Base-by-base conservation (phyloP, 768 basidiomycete species). In the Mycena rebaudengoi region DNA sequence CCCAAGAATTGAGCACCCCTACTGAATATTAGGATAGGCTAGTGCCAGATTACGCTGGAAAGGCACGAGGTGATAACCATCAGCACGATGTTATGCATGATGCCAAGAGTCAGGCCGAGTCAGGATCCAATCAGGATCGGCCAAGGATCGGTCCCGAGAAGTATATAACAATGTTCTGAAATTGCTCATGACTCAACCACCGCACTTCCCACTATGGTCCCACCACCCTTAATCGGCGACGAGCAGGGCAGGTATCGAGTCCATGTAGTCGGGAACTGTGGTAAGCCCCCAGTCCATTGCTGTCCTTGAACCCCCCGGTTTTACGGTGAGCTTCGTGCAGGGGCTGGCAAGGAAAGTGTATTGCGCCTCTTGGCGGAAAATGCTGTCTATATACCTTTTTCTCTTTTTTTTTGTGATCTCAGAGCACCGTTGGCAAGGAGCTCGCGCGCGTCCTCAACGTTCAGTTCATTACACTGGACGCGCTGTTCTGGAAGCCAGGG, bases 361-460 rank as follows among this genome's bases (percentile, higher is more conserved):
- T 39, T 26, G 21, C 0, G 16, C n/a, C 0, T 21, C 28, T 33
- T 20, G 20, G 23, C 26, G 12, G 16, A 35, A 29, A 26, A 33
- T 25, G 33, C 29, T 50, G 37, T n/a, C 35, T 20, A 21, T 40
- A 33, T 48, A 26, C 4, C 29, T 20, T 23, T 52, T 21, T 35
- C 48, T 30, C 37, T 48, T 26, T 3, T 46, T 20, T 23, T 52
- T 21, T 35, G 51, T 30, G 41, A 11, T 18, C 29, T n/a, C 54
- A 83, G 83, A 74, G 80, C 26, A 85, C 83, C 3, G 63, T 82
- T 11, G 73, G 71, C 0, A 58, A 66, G 12, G 74, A 77, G 62
- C 79, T 85, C 16, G 75, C 82, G 1, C 44, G 52, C 0, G 69
- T 76, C 11, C 70, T 85, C 13, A 63, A 71, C 18, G 44, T 83